Conservation (phyloP, 345 rosid species). For the Corchorus olitorius region DNA sequence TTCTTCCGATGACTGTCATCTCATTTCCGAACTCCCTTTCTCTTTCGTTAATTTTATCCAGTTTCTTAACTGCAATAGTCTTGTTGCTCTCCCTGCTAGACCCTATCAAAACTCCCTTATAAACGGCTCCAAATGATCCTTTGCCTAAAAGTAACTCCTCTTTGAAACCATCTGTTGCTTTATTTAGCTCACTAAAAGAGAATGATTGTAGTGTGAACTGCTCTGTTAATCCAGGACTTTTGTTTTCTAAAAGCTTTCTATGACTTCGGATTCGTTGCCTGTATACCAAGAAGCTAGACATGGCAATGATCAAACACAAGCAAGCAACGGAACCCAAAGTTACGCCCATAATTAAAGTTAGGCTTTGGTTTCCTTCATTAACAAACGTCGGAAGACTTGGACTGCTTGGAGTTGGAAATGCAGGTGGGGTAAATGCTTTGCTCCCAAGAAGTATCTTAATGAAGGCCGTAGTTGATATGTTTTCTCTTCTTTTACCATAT, state of each 20-base stretch:
- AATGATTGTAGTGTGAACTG: conserved; percentile 25
- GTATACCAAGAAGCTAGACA: conserved; percentile 15
- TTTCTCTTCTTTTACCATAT: background rate
- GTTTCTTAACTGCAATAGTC: conserved; percentile 38
- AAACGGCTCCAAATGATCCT: conserved; percentile 33
- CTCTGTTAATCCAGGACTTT: background rate
- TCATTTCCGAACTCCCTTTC: conserved; percentile 46
- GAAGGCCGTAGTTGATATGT: background rate
- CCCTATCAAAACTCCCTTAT: conserved; percentile 23
- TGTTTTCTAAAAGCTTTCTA: background rate
- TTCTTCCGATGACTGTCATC: conserved; percentile 41
- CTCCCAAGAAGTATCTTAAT: background rate
- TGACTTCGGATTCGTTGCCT: conserved; percentile 5
- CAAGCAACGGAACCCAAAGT: conserved; percentile 27
- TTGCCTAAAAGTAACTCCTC: conserved; percentile 28
- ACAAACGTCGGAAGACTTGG: background rate
- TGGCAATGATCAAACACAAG: conserved; percentile 1
- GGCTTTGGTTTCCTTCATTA: conserved; percentile 3
- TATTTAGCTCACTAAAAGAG: conserved; percentile 22
- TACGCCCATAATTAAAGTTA: background rate
- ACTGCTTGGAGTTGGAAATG: background rate
- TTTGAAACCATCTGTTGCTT: conserved; percentile 30
- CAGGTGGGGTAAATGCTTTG: background rate
- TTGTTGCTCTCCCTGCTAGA: background rate
- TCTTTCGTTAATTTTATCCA: conserved; percentile 37